Evolutionary conservation across 805 yeast species (phyloP).

Genomic region (Kluyveromyces dobzhanskii): DNA sequence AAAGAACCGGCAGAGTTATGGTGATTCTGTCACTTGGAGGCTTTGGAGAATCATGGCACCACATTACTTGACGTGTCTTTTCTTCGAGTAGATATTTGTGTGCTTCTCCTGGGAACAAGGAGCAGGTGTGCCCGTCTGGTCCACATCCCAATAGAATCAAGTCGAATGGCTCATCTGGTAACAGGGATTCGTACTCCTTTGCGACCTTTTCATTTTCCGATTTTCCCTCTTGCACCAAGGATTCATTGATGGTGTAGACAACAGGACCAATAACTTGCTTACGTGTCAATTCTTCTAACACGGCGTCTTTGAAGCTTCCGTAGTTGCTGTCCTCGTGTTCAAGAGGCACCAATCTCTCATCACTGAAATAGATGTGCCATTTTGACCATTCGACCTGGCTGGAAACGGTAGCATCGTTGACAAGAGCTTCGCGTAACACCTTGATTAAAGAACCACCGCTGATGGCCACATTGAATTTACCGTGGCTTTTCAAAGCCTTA

Average conservation of each 20-base stretch:
- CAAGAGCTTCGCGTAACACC: constrained; percentile 53
- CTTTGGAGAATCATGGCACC: constrained; percentile 79
- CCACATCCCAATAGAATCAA: constrained; percentile 81
- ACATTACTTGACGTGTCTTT: constrained; percentile 42
- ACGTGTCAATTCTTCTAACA: constrained; percentile 42
- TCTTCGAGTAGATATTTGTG: constrained; percentile 54
- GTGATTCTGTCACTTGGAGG: constrained; percentile 92
- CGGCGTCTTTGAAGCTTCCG: constrained; percentile 62
- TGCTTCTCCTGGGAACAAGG: constrained; percentile 66
- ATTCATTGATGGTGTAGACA: constrained; percentile 57
- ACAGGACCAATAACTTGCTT: constrained; percentile 40
- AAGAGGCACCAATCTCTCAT: constrained; percentile 83
- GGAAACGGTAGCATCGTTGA: constrained; percentile 43
- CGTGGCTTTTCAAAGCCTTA: constrained; percentile 38
- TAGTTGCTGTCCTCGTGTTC: constrained; percentile 79
- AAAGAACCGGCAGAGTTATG: constrained; percentile 70
- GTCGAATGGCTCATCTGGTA: constrained; percentile 47
- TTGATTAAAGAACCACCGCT: constrained; percentile 89
- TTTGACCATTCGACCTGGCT: constrained; percentile 51
- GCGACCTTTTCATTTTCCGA: constrained; percentile 51
- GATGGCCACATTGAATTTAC: constrained; percentile 63
- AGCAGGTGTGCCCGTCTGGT: constrained; percentile 94
- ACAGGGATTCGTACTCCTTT: constrained; percentile 45
- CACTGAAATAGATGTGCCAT: constrained; percentile 82
- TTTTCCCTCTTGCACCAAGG: constrained; percentile 48